phyloP scores from a whole-genome alignment of 805 yeast genomes.

The Saccharomycopsis sp. region DNA sequence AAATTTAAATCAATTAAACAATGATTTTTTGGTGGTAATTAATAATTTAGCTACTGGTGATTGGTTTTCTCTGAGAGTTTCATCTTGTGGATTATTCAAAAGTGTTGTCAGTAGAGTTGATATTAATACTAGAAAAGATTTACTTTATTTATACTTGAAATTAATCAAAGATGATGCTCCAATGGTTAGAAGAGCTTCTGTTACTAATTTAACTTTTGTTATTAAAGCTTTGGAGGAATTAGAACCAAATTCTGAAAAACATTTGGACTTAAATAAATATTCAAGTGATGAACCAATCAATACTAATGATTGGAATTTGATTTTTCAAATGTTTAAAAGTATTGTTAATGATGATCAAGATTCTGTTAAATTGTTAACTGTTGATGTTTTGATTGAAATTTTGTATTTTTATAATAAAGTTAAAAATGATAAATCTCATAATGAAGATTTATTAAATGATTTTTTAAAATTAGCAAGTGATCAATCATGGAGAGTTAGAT shows the following conservation, averaged over 20 bases:
- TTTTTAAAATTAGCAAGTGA: slow-evolving; percentile 70
- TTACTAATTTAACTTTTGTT: slow-evolving; percentile 66
- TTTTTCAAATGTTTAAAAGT: slow-evolving; percentile 72
- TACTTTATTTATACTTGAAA: slow-evolving; percentile 57
- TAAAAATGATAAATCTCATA: slow-evolving; percentile 46
- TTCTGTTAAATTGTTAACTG: slow-evolving; percentile 82
- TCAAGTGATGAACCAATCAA: slow-evolving; percentile 31
- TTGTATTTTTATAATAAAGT: slow-evolving; percentile 49
- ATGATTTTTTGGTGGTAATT: slow-evolving; percentile 64
- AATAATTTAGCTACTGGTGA: slow-evolving; percentile 73
- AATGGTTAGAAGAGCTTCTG: slow-evolving; percentile 95
- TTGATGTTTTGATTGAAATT: slow-evolving; percentile 80
- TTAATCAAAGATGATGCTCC: slow-evolving; percentile 88
- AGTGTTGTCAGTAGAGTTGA: slow-evolving; percentile 53
- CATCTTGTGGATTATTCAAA: slow-evolving; percentile 82
- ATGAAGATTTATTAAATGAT: slow-evolving; percentile 50
- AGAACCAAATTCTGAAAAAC: slow-evolving; percentile 11
- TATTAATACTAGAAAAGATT: slow-evolving; percentile 42
- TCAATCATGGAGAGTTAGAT: slow-evolving; percentile 96
- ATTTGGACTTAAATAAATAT: slow-evolving; percentile 10
- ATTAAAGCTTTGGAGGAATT: slow-evolving; percentile 45
- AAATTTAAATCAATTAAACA: slow-evolving; percentile 50
- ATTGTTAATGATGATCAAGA: slow-evolving; percentile 84
- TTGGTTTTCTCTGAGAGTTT: slow-evolving; percentile 91
- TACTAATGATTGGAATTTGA: slow-evolving; percentile 63